A percentile compares a stretch with the other conserved stretches of the same genome.
phyloP scores from a whole-genome alignment of 768 basidiomycete species.

The Terana coerulea region DNA sequence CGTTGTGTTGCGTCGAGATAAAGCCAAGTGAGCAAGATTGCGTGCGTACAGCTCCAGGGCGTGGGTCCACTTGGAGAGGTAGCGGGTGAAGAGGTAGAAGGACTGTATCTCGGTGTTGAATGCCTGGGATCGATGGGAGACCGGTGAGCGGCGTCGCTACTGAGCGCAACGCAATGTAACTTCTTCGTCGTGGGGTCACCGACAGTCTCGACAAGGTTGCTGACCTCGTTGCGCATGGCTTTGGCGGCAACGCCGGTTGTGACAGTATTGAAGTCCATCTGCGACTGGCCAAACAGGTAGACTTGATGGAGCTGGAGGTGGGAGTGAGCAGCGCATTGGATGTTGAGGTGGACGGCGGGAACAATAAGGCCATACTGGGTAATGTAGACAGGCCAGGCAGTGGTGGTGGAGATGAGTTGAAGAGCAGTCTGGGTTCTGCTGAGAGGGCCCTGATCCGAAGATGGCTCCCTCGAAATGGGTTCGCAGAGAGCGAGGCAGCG shows the following conservation, averaged over 20 bases:
- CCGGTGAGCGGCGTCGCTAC: no score
- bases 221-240: no score
- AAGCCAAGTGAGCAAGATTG: neutral
- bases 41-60: conserved; percentile 69
- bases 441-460: conserved; percentile 37
- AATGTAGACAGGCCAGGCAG: conserved; percentile 42
- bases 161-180: conserved; percentile 65
- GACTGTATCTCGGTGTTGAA: no score
- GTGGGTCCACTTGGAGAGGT: conserved; percentile 84
- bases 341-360: conserved; percentile 16
- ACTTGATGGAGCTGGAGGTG: conserved; percentile 42
- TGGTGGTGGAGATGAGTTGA: conserved; percentile 57
- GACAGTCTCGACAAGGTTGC: no score
- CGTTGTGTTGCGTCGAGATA: conserved; percentile 13
- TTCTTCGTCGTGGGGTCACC: conserved; percentile 76
- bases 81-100: conserved; percentile 96
- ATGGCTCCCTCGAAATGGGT: conserved; percentile 44
- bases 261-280: conserved; percentile 96
- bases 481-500: conserved; percentile 31
- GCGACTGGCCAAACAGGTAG: conserved; percentile 70
- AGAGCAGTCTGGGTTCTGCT: conserved; percentile 49
- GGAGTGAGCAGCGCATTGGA: conserved; percentile 10
- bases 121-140: no score
- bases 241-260: no score
- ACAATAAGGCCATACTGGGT: conserved; percentile 11